phyloP scores from a whole-genome alignment of 768 basidiomycete genomes.

The Leucosporidium creatinivorum region DNA sequence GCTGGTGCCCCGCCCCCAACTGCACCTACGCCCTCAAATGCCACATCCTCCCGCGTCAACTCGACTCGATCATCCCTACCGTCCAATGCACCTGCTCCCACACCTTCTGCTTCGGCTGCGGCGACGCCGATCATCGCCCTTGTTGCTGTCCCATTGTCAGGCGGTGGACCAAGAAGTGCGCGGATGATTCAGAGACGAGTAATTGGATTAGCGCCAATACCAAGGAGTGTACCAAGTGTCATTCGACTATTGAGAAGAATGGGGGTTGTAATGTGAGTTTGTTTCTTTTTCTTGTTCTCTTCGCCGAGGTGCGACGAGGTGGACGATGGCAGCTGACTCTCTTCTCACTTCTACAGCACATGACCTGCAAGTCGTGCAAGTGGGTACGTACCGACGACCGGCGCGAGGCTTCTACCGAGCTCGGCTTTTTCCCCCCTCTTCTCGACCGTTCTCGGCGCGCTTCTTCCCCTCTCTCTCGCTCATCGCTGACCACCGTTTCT shows the following conservation, averaged over 20 bases:
- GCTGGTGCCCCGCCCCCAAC: conserved; percentile 90
- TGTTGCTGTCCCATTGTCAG: conserved; percentile 79
- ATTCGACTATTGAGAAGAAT: conserved; percentile 99
- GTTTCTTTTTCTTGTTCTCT: conserved; percentile 1
- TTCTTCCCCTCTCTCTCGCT: no score
- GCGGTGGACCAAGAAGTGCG: conserved; percentile 95
- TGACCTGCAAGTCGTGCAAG: conserved; percentile 99
- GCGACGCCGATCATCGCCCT: conserved; percentile 84
- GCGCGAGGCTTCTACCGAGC: no score
- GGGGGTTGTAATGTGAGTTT: conserved; percentile 90
- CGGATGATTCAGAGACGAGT: conserved; percentile 94
- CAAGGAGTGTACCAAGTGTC: conserved; percentile 92
- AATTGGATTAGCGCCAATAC: conserved; percentile 99
- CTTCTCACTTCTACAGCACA: conserved; percentile 57
- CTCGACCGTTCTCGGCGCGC: no score
- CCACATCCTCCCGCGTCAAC: conserved; percentile 65
- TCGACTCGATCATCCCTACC: conserved; percentile 75
- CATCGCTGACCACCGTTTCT: no score
- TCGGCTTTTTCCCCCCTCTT: no score
- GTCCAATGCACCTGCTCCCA: conserved; percentile 75
- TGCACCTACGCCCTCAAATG: conserved; percentile 94
- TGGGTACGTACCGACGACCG: conserved; percentile 46
- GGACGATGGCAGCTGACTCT: conserved; percentile 19
- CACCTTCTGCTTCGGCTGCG: conserved; percentile 91
- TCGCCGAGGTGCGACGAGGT: not conserved